These are phyloP conservation scores for sorghum (Sorghum bicolor) DNA, from an alignment of 176 grass and related monocot species.

Conservation along the genomic window Sorghum_bicolor_NCBIv3 NC_012878.2:52179001-52179500, in stretches of 20 bases:
- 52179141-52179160: conserved; percentile 90
- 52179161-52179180: conserved; percentile 62
- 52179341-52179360: conserved; percentile 75
- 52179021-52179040: conserved; percentile 92
- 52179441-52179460: conserved; percentile 82
- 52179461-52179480: conserved; percentile 59
- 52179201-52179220: conserved; percentile 70
- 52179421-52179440: conserved; percentile 55
- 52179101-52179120: conserved; percentile 82
- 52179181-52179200: conserved; percentile 84
- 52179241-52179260: conserved; percentile 75
- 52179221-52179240: conserved; percentile 76
- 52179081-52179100: conserved; percentile 95
- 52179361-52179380: conserved; percentile 83
- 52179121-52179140: conserved; percentile 95
- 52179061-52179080: conserved; percentile 80
- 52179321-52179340: conserved; percentile 78
- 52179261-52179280: conserved; percentile 84
- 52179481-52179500: conserved; percentile 68
- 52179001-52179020: conserved; percentile 82
- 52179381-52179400: conserved; percentile 91
- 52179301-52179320: conserved; percentile 79
- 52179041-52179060: conserved; percentile 77
- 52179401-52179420: conserved; percentile 77
- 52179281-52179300: conserved; percentile 77